phyloP scores from a whole-genome alignment of 352 stramenopile genomes.

The Phytophthora agathidicida region DNA sequence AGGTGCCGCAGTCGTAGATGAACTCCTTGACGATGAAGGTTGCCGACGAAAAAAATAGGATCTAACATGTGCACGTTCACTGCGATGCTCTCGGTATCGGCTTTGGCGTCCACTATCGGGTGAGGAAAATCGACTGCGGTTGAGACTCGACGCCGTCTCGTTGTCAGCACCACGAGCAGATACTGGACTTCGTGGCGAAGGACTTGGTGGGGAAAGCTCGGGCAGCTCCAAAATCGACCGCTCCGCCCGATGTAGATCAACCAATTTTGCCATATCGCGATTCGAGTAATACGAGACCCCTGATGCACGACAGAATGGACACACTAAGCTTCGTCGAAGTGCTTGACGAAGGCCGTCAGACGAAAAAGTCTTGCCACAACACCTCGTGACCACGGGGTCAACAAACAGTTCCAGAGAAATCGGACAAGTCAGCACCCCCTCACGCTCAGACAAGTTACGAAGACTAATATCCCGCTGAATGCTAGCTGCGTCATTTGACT shows the following conservation, averaged over 20 bases:
- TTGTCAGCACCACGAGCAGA: no score
- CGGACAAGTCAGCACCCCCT: conserved; percentile 16
- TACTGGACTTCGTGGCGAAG: no score
- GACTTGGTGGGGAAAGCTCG: no score
- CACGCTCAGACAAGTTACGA: conserved; percentile 5
- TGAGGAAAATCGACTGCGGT: no score
- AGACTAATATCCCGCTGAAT: background rate
- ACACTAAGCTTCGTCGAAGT: background rate
- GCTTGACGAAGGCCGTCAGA: background rate
- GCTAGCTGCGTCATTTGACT: background rate
- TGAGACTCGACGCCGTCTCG: no score
- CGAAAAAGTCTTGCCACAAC: conserved; percentile 23
- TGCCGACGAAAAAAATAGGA: no score
- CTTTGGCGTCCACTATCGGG: no score
- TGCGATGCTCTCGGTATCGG: no score
- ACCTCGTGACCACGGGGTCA: conserved; percentile 15
- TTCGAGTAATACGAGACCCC: conserved; percentile 2
- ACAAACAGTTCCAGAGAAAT: conserved; percentile 20
- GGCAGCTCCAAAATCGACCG: background rate
- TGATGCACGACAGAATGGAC: conserved; percentile 8
- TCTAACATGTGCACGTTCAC: no score
- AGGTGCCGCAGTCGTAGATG: no score
- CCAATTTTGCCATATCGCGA: conserved; percentile 11
- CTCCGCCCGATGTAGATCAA: conserved; percentile 11
- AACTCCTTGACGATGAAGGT: no score